Conservation (phyloP, 805 yeast species). For the Nakazawaea pomicola region DNA sequence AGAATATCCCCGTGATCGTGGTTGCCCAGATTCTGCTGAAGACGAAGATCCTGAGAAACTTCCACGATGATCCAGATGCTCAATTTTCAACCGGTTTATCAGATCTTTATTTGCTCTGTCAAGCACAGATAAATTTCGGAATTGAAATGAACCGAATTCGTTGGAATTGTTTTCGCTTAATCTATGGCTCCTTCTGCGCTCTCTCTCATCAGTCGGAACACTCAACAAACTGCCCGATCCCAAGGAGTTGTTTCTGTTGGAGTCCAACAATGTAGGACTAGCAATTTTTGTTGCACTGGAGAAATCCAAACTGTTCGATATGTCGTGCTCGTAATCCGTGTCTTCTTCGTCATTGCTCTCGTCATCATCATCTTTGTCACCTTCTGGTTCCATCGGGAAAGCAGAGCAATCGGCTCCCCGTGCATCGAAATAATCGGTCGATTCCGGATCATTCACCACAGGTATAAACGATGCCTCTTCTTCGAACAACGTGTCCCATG, state of each 20-base stretch:
- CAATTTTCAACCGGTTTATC: slow-evolving; percentile 78
- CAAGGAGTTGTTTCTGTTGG: slow-evolving; percentile 16
- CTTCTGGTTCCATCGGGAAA: slow-evolving; percentile 36
- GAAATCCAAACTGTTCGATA: slow-evolving; percentile 11
- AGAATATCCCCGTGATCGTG: slow-evolving; percentile 25
- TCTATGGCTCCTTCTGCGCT: slow-evolving; percentile 63
- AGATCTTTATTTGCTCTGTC: slow-evolving; percentile 94
- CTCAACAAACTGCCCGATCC: slow-evolving; percentile 27
- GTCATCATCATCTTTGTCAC: slow-evolving; percentile 28
- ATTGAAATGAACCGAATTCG: slow-evolving; percentile 91
- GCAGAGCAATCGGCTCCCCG: slow-evolving; percentile 79
- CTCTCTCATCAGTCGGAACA: slow-evolving; percentile 55
- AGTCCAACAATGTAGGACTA: background rate
- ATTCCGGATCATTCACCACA: slow-evolving; percentile 67
- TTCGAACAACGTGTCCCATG: slow-evolving; percentile 70
- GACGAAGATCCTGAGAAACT: slow-evolving; percentile 39
- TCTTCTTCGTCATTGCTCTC: slow-evolving; percentile 20
- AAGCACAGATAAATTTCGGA: slow-evolving; percentile 80
- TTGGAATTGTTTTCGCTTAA: slow-evolving; percentile 58
- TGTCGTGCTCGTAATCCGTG: slow-evolving; percentile 11
- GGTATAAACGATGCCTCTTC: slow-evolving; percentile 86
- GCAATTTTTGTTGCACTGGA: slow-evolving; percentile 9
- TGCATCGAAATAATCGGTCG: slow-evolving; percentile 84
- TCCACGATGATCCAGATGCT: slow-evolving; percentile 58
- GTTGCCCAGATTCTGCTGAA: slow-evolving; percentile 34